Percentiles rank a stretch among this genome's conserved stretches.
Conservation (phyloP, 495 filamentous ascomycete species). For the Aspergillus leporis region DNA sequence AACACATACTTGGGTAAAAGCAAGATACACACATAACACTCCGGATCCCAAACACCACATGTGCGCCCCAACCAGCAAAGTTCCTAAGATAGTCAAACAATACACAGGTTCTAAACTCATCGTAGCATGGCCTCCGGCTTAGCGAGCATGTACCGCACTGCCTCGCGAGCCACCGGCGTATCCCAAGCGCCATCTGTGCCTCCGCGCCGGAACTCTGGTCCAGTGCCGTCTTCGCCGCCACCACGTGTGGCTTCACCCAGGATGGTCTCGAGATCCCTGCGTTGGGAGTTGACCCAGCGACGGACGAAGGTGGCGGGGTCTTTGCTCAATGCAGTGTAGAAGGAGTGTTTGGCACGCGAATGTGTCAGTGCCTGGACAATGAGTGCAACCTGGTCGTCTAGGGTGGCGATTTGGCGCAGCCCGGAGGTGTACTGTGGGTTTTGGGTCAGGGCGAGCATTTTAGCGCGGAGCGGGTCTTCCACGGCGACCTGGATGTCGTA, state of each 20-base stretch:
- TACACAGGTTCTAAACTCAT: conserved; percentile 13
- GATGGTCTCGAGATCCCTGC: conserved; percentile 85
- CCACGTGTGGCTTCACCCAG: conserved; percentile 75
- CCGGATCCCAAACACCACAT: conserved; percentile 40
- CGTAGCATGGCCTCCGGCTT: conserved; percentile 40
- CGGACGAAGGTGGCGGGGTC: conserved; percentile 82
- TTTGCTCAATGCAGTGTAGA: conserved; percentile 70
- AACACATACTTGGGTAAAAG: conserved; percentile 14
- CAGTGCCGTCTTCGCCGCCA: conserved; percentile 61
- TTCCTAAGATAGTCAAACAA: conserved; percentile 17
- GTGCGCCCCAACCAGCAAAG: conserved; percentile 28
- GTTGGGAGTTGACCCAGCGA: conserved; percentile 84
- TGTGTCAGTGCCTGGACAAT: conserved; percentile 75
- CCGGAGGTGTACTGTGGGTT: conserved; percentile 52
- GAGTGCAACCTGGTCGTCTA: conserved; percentile 83
- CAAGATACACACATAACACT: conserved; percentile 25
- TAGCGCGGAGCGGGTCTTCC: conserved; percentile 76
- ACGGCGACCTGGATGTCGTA: conserved; percentile 86
- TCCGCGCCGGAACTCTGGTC: conserved; percentile 60
- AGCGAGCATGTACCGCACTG: conserved; percentile 51
- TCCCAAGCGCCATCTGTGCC: conserved; percentile 58
- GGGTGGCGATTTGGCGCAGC: conserved; percentile 65
- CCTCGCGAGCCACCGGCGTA: conserved; percentile 45
- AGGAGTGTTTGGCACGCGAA: conserved; percentile 81
- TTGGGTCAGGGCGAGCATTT: conserved; percentile 60